Base-by-base conservation (phyloP, 1,284 basidiomycete species). In the Takashimella koratensis region DNA sequence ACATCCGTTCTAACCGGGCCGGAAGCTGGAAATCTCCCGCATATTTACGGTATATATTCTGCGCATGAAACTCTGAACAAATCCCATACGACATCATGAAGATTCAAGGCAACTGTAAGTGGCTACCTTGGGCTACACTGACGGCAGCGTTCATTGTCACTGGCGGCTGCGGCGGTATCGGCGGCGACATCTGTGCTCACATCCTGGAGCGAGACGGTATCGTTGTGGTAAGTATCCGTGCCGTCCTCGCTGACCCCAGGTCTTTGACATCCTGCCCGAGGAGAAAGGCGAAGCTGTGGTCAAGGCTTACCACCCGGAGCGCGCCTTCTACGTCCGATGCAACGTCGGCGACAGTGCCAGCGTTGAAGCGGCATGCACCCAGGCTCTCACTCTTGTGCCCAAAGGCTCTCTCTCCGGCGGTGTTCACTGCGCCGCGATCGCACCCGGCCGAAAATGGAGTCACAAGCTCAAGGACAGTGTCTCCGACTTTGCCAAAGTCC, bases 361-460 rank as follows among this genome's bases (percentile, higher is more conserved):
- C 3, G 49, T 63, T 12, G 22, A 43, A 10, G 30, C 30, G 0
- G 56, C 58, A 1, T 44, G 47, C n/a, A 47, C 57, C 11, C 49
- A 40, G 4, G 49, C 60, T 19, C 40, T 58, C 23, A 43, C 43
- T 10, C 53, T 52, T 16, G 57, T 60, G 22, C 59, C 61, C 21
- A 60, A 63, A 49, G 63, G 59, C 24, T 54, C 52, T 11, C 59
- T 69, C 3, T 57, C 59, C 20, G 65, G 67, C n/a, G 56, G 52
- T 30, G 63, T 69, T 3, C 65, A 67, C 54, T 66, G 64, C 40
- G 67, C 65, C 8, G 65, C 59, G 10, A 59, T 66, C 20, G 61
- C 59, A 0, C 49, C 58, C 6, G 47, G 48, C 1, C 40, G 55
- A n/a, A 24, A 43, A 11, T 61, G 60, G 59, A 49, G 20, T 51